phyloP scores from a whole-genome alignment of 1,284 basidiomycete genomes.

The Ustilago curta region DNA sequence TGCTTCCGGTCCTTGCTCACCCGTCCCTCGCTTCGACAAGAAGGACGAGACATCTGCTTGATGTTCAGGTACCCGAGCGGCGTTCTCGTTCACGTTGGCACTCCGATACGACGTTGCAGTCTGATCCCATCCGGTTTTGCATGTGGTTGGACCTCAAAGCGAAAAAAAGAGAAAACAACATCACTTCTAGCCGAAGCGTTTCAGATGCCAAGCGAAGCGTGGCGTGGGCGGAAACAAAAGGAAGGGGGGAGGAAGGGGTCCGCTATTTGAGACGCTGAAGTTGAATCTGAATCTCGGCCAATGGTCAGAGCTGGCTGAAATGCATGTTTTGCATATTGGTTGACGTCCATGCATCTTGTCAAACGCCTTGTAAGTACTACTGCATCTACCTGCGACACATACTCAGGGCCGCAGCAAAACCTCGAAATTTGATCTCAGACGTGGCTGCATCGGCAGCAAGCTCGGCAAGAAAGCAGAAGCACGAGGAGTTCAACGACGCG shows the following conservation, averaged over 20 bases:
- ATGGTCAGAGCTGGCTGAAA: too few species aligned
- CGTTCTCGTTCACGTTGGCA: neutral
- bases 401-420: conserved; percentile 2
- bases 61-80: neutral
- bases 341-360: neutral
- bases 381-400: neutral
- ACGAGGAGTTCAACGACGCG: neutral
- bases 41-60: neutral
- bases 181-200: neutral
- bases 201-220: neutral
- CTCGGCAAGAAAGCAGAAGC: neutral
- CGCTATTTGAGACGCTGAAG: neutral
- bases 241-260: too few species aligned
- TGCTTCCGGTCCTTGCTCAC: neutral
- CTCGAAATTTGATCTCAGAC: neutral
- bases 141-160: neutral
- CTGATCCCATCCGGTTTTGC: neutral
- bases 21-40: neutral
- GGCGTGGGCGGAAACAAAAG: conserved; percentile 1
- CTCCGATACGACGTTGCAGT: neutral
- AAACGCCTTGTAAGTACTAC: too few species aligned
- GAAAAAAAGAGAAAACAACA: neutral
- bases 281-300: too few species aligned
- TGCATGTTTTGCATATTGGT: neutral
- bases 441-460: conserved; percentile 6